phyloP scores from a whole-genome alignment of 208 protist species.

The Leishmania gerbilli region DNA sequence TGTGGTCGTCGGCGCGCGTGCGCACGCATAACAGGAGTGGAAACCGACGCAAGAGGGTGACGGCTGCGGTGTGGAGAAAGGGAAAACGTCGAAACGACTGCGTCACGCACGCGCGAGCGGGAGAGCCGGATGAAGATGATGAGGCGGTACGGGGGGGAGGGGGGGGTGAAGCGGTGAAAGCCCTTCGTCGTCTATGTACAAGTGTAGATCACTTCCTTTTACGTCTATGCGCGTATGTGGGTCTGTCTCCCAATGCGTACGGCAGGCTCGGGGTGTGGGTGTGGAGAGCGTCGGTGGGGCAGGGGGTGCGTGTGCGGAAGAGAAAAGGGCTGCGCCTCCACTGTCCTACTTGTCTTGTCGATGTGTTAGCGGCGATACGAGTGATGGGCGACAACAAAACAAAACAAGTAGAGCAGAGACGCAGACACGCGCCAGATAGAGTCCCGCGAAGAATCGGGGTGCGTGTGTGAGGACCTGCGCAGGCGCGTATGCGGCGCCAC shows the following conservation, averaged over 20 bases:
- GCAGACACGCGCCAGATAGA: neutral
- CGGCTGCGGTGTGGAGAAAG: too few relatives aligned
- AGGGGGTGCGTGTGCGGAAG: neutral
- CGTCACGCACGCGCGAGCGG: neutral
- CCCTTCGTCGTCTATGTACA: neutral
- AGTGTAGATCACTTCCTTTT: neutral
- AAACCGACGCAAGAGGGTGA: neutral
- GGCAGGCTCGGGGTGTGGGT: neutral
- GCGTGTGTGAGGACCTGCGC: neutral
- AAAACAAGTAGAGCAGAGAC: neutral
- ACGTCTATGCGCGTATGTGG: neutral
- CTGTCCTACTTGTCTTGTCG: neutral
- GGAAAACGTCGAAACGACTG: neutral
- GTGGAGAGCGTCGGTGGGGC: neutral
- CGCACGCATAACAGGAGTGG: neutral
- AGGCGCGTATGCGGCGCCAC: neutral
- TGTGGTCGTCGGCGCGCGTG: neutral
- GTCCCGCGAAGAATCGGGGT: neutral
- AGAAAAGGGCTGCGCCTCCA: neutral
- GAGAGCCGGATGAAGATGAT: neutral
- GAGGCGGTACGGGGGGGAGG: neutral
- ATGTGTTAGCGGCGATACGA: neutral
- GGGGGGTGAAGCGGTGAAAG: neutral
- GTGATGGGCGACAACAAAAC: neutral
- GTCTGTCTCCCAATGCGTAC: neutral